A percentile compares a stretch with the other conserved stretches of the same genome.
Conservation (phyloP, 164 flowering plant species). For the Pachysandra terminalis region DNA sequence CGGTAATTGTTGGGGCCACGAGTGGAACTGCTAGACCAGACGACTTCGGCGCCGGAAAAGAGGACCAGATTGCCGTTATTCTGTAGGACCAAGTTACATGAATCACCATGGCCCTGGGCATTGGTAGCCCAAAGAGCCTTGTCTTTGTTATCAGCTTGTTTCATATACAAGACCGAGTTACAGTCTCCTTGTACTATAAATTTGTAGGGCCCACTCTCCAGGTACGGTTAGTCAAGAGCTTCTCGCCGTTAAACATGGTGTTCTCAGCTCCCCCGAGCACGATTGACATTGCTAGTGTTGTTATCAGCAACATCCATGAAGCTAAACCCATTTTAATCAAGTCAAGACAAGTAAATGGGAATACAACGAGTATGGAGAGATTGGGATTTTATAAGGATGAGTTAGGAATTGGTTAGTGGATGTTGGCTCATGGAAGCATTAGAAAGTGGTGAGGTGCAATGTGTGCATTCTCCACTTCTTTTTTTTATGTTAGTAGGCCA, state of each 20-base stretch:
- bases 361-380: too few species aligned
- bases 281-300: constrained; percentile 3
- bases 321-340: neutral
- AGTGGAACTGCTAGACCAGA: constrained; percentile 26
- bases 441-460: neutral
- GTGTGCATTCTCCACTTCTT: neutral
- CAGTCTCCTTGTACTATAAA: constrained; percentile 32
- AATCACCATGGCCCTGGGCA: constrained; percentile 19
- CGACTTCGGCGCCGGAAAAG: constrained; percentile 22
- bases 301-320: neutral
- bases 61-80: constrained; percentile 33
- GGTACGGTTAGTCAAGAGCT: constrained; percentile 22
- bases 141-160: too few species aligned
- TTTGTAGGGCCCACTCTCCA: constrained; percentile 34
- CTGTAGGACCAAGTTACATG: constrained; percentile 22
- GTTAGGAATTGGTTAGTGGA: neutral
- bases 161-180: constrained; percentile 29
- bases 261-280: constrained; percentile 25
- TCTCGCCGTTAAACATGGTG: constrained; percentile 28
- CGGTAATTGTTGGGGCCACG: constrained; percentile 24
- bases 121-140: constrained; percentile 23
- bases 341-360: too few species aligned
- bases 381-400: neutral
- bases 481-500: too few species aligned
- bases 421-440: neutral